phyloP scores from a whole-genome alignment of 202 grass and related monocot genomes.

The Miscanthus sacchariflorus region DNA sequence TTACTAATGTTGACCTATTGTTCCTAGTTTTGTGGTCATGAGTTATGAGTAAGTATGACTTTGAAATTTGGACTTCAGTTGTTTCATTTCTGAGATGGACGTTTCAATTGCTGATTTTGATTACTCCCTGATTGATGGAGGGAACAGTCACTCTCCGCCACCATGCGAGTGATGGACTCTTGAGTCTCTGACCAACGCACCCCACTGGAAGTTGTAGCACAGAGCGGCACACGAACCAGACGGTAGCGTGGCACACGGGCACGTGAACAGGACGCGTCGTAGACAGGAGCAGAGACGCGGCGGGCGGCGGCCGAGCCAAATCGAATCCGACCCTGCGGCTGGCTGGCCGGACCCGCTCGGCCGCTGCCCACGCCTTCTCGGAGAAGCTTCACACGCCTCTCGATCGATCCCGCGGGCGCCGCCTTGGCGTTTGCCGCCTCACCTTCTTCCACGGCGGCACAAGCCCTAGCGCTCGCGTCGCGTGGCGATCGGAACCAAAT shows the following conservation, averaged over 20 bases:
- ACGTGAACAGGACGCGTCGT: neutral
- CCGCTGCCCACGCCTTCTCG: neutral
- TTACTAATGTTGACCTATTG: no score
- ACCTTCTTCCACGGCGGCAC: neutral
- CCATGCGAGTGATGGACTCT: neutral
- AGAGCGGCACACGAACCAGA: neutral
- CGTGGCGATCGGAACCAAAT: neutral
- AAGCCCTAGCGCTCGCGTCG: neutral
- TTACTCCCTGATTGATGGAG: neutral
- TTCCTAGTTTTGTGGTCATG: neutral
- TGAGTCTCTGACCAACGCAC: neutral
- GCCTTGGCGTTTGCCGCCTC: neutral
- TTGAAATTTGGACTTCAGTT: neutral
- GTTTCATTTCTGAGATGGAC: neutral
- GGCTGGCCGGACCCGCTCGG: neutral
- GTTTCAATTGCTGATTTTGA: neutral
- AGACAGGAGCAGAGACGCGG: neutral
- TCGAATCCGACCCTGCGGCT: neutral
- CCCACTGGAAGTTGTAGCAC: neutral
- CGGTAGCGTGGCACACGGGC: neutral
- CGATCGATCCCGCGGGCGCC: neutral
- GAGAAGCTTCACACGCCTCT: slow-evolving; percentile 8
- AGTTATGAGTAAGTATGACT: neutral
- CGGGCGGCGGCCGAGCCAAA: neutral
- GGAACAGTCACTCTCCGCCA: neutral